Conservation (phyloP, 2,329 filamentous ascomycete genomes). For the Onygenales sp. region DNA sequence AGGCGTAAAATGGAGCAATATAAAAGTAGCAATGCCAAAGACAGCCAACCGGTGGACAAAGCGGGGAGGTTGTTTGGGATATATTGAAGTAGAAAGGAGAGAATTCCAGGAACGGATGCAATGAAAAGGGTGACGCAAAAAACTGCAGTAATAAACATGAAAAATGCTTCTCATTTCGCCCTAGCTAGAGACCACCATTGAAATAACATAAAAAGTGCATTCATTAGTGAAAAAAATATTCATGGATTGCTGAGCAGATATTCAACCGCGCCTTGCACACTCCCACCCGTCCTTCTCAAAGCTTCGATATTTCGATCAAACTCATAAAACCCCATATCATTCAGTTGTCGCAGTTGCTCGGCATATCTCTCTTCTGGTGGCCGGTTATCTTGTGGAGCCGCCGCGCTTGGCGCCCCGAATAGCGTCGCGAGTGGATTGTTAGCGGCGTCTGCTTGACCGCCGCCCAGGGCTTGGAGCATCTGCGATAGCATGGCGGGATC, state of each 20-base stretch:
- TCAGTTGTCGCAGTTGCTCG: conserved; percentile 80
- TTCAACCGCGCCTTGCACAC: conserved; percentile 67
- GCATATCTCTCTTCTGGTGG: conserved; percentile 92
- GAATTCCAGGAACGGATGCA: too few species aligned
- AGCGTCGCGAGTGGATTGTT: conserved; percentile 38
- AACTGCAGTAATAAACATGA: too few species aligned
- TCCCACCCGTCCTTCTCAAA: conserved; percentile 78
- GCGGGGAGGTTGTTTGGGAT: too few species aligned
- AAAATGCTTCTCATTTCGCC: too few species aligned
- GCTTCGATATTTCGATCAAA: conserved; percentile 90
- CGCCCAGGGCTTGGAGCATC: conserved; percentile 44
- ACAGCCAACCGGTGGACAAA: too few species aligned
- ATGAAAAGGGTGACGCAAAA: too few species aligned
- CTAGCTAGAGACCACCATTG: neutral
- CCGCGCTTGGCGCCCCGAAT: conserved; percentile 44
- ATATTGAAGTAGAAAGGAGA: too few species aligned
- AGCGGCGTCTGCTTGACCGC: conserved; percentile 25
- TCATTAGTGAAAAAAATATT: neutral
- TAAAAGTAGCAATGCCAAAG: too few species aligned
- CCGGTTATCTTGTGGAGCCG: conserved; percentile 64
- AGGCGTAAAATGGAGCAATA: too few species aligned
- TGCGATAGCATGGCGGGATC: conserved; percentile 51
- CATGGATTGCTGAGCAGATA: conserved; percentile 28
- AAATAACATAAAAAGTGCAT: neutral
- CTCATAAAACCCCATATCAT: conserved; percentile 98